phyloP scores from a whole-genome alignment of 108 stramenopile species.

The Thalassiosira profunda region DNA sequence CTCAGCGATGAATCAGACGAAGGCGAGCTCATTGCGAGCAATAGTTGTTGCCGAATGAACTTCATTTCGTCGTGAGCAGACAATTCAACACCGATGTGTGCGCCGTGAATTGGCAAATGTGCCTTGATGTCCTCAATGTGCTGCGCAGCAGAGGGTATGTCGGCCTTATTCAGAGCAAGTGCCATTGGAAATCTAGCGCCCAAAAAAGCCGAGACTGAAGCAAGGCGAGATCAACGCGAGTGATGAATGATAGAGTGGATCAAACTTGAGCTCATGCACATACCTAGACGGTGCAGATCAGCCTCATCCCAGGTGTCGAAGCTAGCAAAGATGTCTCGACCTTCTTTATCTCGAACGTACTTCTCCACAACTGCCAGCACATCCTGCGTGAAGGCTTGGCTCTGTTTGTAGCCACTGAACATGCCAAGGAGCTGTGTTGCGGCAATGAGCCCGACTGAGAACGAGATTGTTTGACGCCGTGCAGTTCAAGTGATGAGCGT shows the following conservation, averaged over 20 bases:
- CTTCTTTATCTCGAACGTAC: constrained; percentile 50
- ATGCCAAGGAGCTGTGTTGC: constrained; percentile 72
- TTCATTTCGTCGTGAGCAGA: constrained; percentile 78
- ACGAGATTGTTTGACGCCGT: not conserved
- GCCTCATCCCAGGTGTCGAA: constrained; percentile 74
- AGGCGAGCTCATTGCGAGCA: constrained; percentile 1
- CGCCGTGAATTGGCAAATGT: constrained; percentile 79
- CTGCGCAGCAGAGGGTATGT: constrained; percentile 56
- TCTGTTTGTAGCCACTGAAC: constrained; percentile 92
- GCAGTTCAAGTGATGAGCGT: too few species aligned
- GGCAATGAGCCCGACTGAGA: not conserved
- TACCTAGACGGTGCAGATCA: constrained; percentile 84
- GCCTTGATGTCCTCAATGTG: constrained; percentile 54
- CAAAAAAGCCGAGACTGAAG: constrained; percentile 82
- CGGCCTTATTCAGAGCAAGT: constrained; percentile 88
- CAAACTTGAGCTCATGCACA: too few species aligned
- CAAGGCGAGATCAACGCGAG: too few species aligned
- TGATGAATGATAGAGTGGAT: too few species aligned
- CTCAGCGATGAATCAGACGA: not conserved
- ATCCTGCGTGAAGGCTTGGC: constrained; percentile 45
- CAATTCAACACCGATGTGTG: constrained; percentile 69
- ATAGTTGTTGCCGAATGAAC: constrained; percentile 63
- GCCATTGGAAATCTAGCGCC: constrained; percentile 91
- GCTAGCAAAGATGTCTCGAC: constrained; percentile 62
- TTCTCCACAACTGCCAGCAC: constrained; percentile 75